Base-by-base conservation (phyloP, 371 early-diverging fungal genomes). In the Circinella umbellata region DNA sequence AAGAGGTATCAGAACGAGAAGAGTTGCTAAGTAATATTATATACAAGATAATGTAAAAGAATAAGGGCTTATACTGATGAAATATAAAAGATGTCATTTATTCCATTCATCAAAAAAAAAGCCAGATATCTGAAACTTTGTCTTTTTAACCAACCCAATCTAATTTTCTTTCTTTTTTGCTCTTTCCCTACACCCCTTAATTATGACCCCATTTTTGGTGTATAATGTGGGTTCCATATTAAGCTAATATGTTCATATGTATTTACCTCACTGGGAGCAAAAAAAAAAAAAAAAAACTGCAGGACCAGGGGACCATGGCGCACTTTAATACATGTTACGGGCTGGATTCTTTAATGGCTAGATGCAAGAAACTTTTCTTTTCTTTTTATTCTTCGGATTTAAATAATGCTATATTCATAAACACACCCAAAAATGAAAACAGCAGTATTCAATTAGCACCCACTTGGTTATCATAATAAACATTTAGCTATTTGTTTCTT, bases 261-360 rank as follows among this genome's bases (percentile, higher is more conserved):
- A 0, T 27, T 34, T 17, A 34, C 14, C 57, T 57, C 14, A 27
- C 57, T n/a, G 57, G 3, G 57, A 57, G 57, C 27, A 27, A 13
- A 11, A 51, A 15, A 51, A 51, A 15, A 51, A 51, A 4, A 5
- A 5, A 15, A 15, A 8, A 13, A 8, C 34, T 57, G 57, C 57
- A 57, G 57, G 27, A 34, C 57, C 20, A 57, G 57, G 57, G 27
- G 57, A 57, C 57, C 57, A 57, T 57, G 57, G 57, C 57, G 27
- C 57, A 57, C 7, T n/a, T n/a, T n/a, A 54, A 1, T 20, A 20
- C n/a, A 54, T 18, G 27, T 27, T 27, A 27, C 27, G 27, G 27
- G 27, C 27, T 27, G 27, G 27, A 20, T n/a, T 18, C 57, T 55
- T 20, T 55, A 35, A 55, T 39, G 39, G 39, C 10, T 6, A 39